These are phyloP conservation scores for Sclerospora graminicola DNA, from an alignment of 352 stramenopile genomes.

Conservation along the genomic window DNA sequence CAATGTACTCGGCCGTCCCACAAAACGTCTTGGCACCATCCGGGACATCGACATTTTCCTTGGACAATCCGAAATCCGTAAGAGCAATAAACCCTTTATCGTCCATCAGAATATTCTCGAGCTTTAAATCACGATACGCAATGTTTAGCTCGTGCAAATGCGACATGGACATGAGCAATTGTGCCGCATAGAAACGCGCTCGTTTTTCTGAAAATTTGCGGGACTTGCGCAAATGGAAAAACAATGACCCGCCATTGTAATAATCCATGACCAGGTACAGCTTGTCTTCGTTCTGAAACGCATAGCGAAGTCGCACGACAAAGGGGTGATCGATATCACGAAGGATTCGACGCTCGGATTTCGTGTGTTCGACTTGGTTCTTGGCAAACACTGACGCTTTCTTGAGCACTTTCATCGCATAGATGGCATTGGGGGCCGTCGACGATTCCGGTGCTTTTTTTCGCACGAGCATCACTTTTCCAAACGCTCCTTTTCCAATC, in stretches of 20 bases:
- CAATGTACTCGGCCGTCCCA: conserved; percentile 90
- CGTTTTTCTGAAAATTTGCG: conserved; percentile 85
- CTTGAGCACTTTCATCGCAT: conserved; percentile 92
- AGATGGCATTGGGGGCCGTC: conserved; percentile 71
- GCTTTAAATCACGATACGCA: conserved; percentile 91
- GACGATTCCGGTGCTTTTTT: conserved; percentile 79
- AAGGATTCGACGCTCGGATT: conserved; percentile 85
- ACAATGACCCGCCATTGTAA: conserved; percentile 88
- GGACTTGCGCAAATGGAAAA: conserved; percentile 88
- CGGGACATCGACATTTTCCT: conserved; percentile 84
- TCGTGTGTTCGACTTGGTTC: conserved; percentile 90
- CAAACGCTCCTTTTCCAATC: conserved; percentile 92
- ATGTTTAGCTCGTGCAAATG: conserved; percentile 92
- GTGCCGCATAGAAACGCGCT: conserved; percentile 84
- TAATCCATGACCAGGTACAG: conserved; percentile 91
- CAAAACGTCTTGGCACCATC: conserved; percentile 89
- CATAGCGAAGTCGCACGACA: conserved; percentile 88
- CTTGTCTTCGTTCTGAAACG: conserved; percentile 91
- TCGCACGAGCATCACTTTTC: conserved; percentile 93
- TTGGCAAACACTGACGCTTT: conserved; percentile 88
- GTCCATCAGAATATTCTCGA: conserved; percentile 93
- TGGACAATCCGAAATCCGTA: conserved; percentile 90
- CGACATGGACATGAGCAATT: conserved; percentile 87
- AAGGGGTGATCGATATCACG: conserved; percentile 89
- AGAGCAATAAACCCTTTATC: conserved; percentile 88